Conservation (phyloP, 2,329 filamentous ascomycete species). For the Emergomyces orientalis region DNA sequence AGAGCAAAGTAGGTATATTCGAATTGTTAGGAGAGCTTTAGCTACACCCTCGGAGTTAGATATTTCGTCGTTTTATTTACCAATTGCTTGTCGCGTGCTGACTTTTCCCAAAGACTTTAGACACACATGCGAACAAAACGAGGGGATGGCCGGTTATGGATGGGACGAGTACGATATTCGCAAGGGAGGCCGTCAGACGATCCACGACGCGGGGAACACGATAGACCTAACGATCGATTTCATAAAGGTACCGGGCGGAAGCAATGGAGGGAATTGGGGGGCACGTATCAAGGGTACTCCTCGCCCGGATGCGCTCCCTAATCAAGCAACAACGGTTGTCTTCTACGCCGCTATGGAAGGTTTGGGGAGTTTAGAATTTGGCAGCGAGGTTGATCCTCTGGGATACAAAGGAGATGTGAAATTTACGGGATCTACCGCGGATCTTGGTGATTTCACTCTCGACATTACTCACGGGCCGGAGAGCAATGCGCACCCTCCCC, state of each 20-base stretch:
- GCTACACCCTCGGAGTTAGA: neutral
- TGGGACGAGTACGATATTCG: constrained; percentile 96
- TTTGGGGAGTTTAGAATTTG: constrained; percentile 54
- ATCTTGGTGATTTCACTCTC: constrained; percentile 71
- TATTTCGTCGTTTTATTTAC: neutral
- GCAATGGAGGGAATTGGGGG: constrained; percentile 84
- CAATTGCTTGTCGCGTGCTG: neutral
- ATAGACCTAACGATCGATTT: constrained; percentile 90
- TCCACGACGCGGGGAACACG: constrained; percentile 79
- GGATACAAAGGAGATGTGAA: constrained; percentile 55
- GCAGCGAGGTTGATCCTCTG: constrained; percentile 42
- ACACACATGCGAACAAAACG: constrained; percentile 92
- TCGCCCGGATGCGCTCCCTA: constrained; percentile 55
- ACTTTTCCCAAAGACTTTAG: constrained; percentile 55
- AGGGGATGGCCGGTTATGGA: constrained; percentile 88
- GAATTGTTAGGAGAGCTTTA: neutral
- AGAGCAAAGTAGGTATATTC: constrained; percentile 56
- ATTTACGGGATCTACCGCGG: constrained; percentile 58
- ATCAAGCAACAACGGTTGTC: constrained; percentile 66
- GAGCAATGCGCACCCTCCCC: constrained; percentile 49
- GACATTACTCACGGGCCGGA: constrained; percentile 62
- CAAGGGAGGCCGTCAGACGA: constrained; percentile 75
- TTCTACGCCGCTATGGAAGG: constrained; percentile 81
- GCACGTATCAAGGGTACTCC: constrained; percentile 75
- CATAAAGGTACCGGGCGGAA: constrained; percentile 80